Evolutionary conservation across 495 filamentous ascomycete species (phyloP).

Genomic region (Penicillium desertorum): DNA sequence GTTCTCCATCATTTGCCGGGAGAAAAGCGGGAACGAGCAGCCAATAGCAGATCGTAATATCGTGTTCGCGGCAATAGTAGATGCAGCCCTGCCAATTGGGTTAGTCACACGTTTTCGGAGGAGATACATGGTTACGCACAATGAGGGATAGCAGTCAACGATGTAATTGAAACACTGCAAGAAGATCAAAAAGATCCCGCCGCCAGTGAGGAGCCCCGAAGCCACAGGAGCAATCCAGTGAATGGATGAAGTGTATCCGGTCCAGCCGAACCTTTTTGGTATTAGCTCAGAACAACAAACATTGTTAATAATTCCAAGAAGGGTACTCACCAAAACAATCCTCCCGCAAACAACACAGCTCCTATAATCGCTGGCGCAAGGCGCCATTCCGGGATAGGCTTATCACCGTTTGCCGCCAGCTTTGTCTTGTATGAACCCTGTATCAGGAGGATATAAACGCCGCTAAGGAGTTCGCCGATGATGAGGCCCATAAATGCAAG

Average conservation of each 20-base stretch:
- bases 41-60: slow-evolving; percentile 76
- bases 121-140: slow-evolving; percentile 46
- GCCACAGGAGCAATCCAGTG: slow-evolving; percentile 34
- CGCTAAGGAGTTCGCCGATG: slow-evolving; percentile 28
- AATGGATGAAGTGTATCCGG: slow-evolving; percentile 28
- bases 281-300: background rate
- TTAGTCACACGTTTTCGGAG: background rate
- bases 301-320: background rate
- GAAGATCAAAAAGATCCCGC: slow-evolving; percentile 35
- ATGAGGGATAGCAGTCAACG: slow-evolving; percentile 52
- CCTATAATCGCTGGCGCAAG: slow-evolving; percentile 48
- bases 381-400: slow-evolving; percentile 37
- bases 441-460: slow-evolving; percentile 23
- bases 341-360: slow-evolving; percentile 45
- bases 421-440: slow-evolving; percentile 28
- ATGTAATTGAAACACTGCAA: slow-evolving; percentile 39
- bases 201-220: slow-evolving; percentile 28
- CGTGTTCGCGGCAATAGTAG: slow-evolving; percentile 82
- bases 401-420: slow-evolving; percentile 27
- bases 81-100: slow-evolving; percentile 57
- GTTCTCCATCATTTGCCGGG: slow-evolving; percentile 72
- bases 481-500: slow-evolving; percentile 37
- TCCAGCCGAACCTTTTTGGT: slow-evolving; percentile 38
- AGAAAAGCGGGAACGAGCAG: slow-evolving; percentile 77
- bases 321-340: slow-evolving; percentile 49